phyloP scores from a whole-genome alignment of 2,329 filamentous ascomycete species.

The Exophiala dermatitidis region DNA sequence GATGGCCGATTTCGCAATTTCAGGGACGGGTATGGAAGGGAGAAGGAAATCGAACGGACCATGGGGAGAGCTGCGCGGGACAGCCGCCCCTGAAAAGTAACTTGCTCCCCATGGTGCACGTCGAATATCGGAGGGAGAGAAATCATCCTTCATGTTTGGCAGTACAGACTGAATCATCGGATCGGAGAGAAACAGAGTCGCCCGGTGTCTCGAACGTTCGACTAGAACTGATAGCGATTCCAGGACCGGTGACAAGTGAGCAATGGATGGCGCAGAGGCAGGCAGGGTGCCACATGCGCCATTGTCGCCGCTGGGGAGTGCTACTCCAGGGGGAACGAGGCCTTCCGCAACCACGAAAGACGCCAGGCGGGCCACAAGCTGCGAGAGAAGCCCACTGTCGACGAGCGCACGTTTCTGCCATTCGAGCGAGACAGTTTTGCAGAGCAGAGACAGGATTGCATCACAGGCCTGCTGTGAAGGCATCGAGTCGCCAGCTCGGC shows the following conservation, averaged over 20 bases:
- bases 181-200: conserved; percentile 62
- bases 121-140: conserved; percentile 44
- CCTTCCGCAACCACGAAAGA: conserved; percentile 60
- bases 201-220: conserved; percentile 68
- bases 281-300: conserved; percentile 54
- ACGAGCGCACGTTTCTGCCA: conserved; percentile 64
- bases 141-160: conserved; percentile 48
- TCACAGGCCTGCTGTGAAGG: conserved; percentile 25
- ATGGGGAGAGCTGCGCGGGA: conserved; percentile 40
- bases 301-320: conserved; percentile 48
- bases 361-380: conserved; percentile 65
- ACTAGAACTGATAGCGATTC: conserved; percentile 72
- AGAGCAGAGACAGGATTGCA: conserved; percentile 43
- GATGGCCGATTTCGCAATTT: conserved; percentile 31
- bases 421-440: conserved; percentile 62
- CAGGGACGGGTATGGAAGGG: conserved; percentile 41
- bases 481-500: conserved; percentile 42
- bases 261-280: conserved; percentile 50
- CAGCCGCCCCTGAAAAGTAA: conserved; percentile 47
- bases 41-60: conserved; percentile 61
- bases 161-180: conserved; percentile 64
- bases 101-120: conserved; percentile 47
- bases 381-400: conserved; percentile 67
- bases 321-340: conserved; percentile 60
- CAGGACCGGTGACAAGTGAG: conserved; percentile 62